Evolutionary conservation across 176 grass and related monocot genomes (phyloP).

Genomic region (Oryza coarctata): DNA sequence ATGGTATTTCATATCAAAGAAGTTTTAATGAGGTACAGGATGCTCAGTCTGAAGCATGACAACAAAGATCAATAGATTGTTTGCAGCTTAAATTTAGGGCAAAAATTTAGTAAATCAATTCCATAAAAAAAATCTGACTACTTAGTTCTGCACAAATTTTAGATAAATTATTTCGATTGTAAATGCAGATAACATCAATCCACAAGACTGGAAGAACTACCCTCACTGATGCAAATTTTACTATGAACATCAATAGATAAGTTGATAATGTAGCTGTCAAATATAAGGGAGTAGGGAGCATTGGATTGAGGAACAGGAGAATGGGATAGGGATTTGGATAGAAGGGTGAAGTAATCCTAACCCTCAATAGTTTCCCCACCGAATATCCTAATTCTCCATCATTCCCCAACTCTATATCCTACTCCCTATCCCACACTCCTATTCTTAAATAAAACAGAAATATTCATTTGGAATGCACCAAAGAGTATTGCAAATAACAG

Average conservation of each 20-base stretch:
- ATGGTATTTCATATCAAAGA: no score
- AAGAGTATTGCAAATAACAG: conserved; percentile 5
- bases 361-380: not conserved
- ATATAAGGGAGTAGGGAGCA: not conserved
- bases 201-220: conserved; percentile 8
- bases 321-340: not conserved
- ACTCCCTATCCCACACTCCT: not conserved
- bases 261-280: not conserved
- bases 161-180: conserved; percentile 21
- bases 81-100: not conserved
- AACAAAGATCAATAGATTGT: not conserved
- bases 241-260: not conserved
- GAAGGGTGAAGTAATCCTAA: not conserved
- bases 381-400: not conserved
- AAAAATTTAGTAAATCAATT: not conserved
- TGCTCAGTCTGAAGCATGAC: conserved; percentile 18
- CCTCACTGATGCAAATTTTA: not conserved
- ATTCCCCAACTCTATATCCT: not conserved
- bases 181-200: not conserved
- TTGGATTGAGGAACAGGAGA: not conserved
- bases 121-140: not conserved
- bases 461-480: no score
- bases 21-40: no score
- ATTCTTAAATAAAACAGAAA: not conserved
- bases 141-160: not conserved